A percentile compares a stretch with the other conserved stretches of the same genome.
These are phyloP conservation scores for Candida loeiensis DNA, from an alignment of 805 yeast species.

Conservation along the genomic window DNA sequence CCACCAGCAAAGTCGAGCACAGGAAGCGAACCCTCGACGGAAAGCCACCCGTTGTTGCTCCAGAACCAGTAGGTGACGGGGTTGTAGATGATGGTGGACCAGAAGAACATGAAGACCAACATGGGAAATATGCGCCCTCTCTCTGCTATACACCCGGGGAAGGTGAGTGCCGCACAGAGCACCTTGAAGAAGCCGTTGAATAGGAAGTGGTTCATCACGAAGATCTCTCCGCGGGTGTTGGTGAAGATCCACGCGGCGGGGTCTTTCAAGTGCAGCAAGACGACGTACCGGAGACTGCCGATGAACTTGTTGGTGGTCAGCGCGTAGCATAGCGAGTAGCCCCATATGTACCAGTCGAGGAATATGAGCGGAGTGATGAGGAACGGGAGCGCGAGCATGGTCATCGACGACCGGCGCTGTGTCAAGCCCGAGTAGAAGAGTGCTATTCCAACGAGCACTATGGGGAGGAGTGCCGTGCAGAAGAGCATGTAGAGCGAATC, in stretches of 20 bases:
- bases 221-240: constrained; percentile 39
- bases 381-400: constrained; percentile 37
- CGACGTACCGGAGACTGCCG: constrained; percentile 14
- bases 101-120: constrained; percentile 35
- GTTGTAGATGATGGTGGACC: constrained; percentile 40
- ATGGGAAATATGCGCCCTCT: constrained; percentile 41
- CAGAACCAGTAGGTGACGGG: constrained; percentile 47
- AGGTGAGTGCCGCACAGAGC: constrained; percentile 38
- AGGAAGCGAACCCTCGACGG: constrained; percentile 30
- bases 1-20: constrained; percentile 47
- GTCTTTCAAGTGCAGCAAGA: constrained; percentile 22
- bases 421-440: constrained; percentile 43
- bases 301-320: constrained; percentile 32
- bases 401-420: constrained; percentile 39
- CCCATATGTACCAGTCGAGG: constrained; percentile 45
- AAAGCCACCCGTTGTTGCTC: constrained; percentile 43
- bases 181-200: constrained; percentile 39
- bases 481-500: constrained; percentile 34
- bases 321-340: constrained; percentile 40
- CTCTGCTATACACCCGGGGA: constrained; percentile 44
- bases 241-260: constrained; percentile 18
- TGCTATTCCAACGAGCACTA: constrained; percentile 34
- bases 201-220: constrained; percentile 34
- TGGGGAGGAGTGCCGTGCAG: constrained; percentile 31
- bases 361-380: constrained; percentile 29